Evolutionary conservation across 2,329 filamentous ascomycete genomes (phyloP).

Genomic region (Cordyceps cicadae): DNA sequence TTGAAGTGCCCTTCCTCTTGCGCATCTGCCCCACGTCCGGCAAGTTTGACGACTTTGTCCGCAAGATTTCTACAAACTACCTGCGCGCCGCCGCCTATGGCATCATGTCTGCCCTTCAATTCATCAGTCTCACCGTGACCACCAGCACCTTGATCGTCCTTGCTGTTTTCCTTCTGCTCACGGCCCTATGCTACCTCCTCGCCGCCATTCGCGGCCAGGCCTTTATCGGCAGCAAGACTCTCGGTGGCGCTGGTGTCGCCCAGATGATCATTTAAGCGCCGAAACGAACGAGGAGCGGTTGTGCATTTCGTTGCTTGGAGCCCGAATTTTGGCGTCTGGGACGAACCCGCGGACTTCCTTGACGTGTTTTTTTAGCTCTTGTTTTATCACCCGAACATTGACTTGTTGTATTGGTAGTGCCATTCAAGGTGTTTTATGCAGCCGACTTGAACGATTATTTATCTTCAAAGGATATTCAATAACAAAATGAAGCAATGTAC

Average conservation of each 20-base stretch:
- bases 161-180: conserved; percentile 70
- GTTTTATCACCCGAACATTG: not conserved
- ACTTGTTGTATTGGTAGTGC: not conserved
- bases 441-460: not conserved
- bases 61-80: conserved; percentile 90
- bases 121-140: conserved; percentile 61
- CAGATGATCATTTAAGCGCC: conserved; percentile 84
- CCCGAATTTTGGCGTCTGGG: conserved; percentile 5
- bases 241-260: conserved; percentile 76
- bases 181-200: conserved; percentile 70
- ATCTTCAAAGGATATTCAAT: not conserved
- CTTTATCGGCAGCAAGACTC: conserved; percentile 69
- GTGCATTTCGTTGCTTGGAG: conserved; percentile 8
- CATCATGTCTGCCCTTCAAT: conserved; percentile 75
- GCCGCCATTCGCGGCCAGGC: conserved; percentile 76
- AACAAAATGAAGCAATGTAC: not conserved
- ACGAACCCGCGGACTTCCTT: not conserved
- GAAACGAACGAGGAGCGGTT: conserved; percentile 6
- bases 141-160: conserved; percentile 75
- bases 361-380: not conserved
- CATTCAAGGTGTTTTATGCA: not conserved
- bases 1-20: conserved; percentile 88
- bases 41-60: conserved; percentile 81
- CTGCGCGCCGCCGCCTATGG: conserved; percentile 86
- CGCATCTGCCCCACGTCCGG: conserved; percentile 94